A percentile compares a stretch with the other conserved stretches of the same genome.
phyloP scores from a whole-genome alignment of 257 asterid genomes.

The Perilla frutescens region DNA sequence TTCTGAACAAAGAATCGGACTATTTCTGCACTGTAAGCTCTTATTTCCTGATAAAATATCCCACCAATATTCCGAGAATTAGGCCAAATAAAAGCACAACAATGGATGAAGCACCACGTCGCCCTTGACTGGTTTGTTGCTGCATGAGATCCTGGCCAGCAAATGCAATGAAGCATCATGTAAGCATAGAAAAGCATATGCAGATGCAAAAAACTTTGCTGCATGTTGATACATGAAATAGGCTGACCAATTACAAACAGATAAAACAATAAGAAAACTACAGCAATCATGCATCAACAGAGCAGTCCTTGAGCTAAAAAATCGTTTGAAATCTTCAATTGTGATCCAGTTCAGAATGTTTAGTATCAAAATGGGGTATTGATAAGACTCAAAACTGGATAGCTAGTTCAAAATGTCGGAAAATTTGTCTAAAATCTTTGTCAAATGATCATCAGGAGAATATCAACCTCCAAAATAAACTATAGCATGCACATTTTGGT shows the following conservation, averaged over 20 bases:
- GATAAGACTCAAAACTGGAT: neutral
- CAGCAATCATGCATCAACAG: neutral
- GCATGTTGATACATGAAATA: no score
- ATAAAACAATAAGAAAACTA: no score
- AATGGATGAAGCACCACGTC: constrained; percentile 50
- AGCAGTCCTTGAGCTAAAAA: neutral
- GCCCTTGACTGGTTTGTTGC: constrained; percentile 47
- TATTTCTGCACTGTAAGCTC: constrained; percentile 21
- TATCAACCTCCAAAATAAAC: neutral
- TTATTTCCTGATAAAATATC: constrained; percentile 57
- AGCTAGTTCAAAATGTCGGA: neutral
- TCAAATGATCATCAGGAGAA: no score
- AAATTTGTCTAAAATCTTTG: neutral
- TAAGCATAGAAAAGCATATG: constrained; percentile 3
- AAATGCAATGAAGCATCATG: constrained; percentile 13
- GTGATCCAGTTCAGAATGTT: neutral
- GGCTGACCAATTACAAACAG: no score
- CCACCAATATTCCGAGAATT: constrained; percentile 58
- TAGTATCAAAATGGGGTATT: neutral
- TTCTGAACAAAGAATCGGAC: constrained; percentile 25
- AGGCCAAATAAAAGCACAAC: constrained; percentile 49
- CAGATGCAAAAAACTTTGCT: neutral
- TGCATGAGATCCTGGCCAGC: constrained; percentile 55
- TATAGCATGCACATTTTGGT: neutral
- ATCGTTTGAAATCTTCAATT: neutral